Evolutionary conservation across 306 rosid genomes (phyloP).

Genomic region (Boehmeria nivea): DNA sequence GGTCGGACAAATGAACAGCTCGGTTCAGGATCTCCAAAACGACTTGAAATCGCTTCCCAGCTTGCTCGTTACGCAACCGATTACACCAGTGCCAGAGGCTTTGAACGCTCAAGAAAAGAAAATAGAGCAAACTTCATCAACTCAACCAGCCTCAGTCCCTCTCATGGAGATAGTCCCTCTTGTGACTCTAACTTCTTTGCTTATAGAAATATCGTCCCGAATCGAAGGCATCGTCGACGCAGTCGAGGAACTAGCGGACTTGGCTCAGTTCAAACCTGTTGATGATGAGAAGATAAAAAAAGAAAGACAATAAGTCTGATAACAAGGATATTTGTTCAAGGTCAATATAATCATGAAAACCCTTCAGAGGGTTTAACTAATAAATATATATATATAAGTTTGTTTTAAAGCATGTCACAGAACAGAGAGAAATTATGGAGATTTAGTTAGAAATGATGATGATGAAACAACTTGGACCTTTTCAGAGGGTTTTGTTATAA

Average conservation of each 20-base stretch:
- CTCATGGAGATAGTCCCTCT: conserved; percentile 56
- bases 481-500: no score
- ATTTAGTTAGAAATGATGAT: no score
- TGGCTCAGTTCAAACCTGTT: conserved; percentile 30
- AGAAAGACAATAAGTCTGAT: no score
- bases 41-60: conserved; percentile 43
- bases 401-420: no score
- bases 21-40: conserved; percentile 43
- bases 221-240: conserved; percentile 51
- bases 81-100: no score
- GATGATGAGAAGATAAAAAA: conserved; percentile 8
- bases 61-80: conserved; percentile 7
- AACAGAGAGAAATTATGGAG: no score
- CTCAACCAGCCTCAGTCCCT: conserved; percentile 5
- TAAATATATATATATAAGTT: no score
- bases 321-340: no score
- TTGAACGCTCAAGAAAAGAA: conserved; percentile 14
- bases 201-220: conserved; percentile 45
- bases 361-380: no score
- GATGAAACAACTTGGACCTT: no score
- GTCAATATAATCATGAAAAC: no score
- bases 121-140: not conserved
- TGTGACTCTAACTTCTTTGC: conserved; percentile 52
- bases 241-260: conserved; percentile 48
- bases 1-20: conserved; percentile 49